Base-by-base conservation (phyloP, 2,329 filamentous ascomycete species). In the Sclerotinia spermophila region DNA sequence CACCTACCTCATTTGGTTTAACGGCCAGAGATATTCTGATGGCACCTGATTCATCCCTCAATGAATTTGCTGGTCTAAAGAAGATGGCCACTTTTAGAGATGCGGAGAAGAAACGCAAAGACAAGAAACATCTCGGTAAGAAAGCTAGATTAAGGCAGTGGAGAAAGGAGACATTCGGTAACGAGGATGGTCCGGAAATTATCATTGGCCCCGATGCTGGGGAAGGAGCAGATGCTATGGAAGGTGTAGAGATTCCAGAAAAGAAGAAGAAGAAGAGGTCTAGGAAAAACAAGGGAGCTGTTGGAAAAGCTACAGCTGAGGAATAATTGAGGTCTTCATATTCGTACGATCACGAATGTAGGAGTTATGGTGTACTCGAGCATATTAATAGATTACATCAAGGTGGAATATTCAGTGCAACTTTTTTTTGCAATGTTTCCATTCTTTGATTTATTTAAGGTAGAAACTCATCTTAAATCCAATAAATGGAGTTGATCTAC, bases 21-120 rank as follows among this genome's bases (percentile, higher is more conserved):
- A 97, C 93, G 0, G 85, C 94, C 1, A 88, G 90, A 72, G 96
- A 99, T 81, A 98, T 99, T 76, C 87, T 99, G 45, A 86, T 90
- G 79, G 93, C 97, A 75, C 93, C 94, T 59, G 96, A 99, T 82
- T 84, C 88, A 61, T 89, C 90, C 68, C 87, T 99, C 74, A 99
- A 99, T 81, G 86, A 94, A 74, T 99, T 91, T 78, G 95, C 91
- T 7, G 95, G 96, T 10, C 84, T 99, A 78, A 99, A 99, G 86
- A 98, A 97, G 83, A 87, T 97, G 72, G 94, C 95, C 6, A 86
- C 92, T 7, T 99, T 96, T 84, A 87, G 96, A 70, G 94, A 97
- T 79, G 84, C 86, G 4, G 92, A 94, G 77, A 96, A 96, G 86
- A 98, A 98, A 85, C 86, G 87, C 75, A 92, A 90, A 77, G 96